A percentile compares a stretch with the other conserved stretches of the same genome.
Evolutionary conservation across 2,329 filamentous ascomycete genomes (phyloP).

Genomic region (Botryotinia calthae): DNA sequence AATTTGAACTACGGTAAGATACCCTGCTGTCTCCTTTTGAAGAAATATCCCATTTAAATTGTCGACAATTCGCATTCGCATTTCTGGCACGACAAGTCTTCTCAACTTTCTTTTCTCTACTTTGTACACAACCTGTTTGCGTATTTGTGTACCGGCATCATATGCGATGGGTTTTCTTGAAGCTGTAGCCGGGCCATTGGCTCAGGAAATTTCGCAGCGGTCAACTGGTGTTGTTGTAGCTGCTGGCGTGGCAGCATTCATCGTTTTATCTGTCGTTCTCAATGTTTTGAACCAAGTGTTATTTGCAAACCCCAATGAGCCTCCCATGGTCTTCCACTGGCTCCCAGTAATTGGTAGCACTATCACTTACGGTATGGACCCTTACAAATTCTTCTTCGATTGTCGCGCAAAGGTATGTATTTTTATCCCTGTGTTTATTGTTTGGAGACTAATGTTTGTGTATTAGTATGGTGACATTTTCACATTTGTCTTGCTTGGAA

Average conservation of each 20-base stretch:
- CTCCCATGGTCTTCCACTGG: constrained; percentile 78
- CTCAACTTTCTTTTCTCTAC: neutral
- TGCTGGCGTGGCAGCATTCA: constrained; percentile 38
- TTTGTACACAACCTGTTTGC: neutral
- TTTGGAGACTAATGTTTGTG: constrained; percentile 20
- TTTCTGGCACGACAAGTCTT: neutral
- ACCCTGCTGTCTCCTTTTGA: constrained; percentile 17
- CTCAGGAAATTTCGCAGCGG: constrained; percentile 34
- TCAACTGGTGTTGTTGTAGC: constrained; percentile 33
- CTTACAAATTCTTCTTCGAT: constrained; percentile 77
- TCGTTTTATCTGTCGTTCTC: constrained; percentile 61
- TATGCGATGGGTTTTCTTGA: constrained; percentile 37
- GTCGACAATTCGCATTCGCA: constrained; percentile 9
- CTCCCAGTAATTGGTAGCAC: constrained; percentile 86
- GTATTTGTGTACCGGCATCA: constrained; percentile 8
- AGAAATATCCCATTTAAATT: constrained; percentile 20
- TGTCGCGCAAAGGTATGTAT: constrained; percentile 67
- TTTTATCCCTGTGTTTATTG: constrained; percentile 38
- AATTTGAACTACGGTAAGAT: neutral
- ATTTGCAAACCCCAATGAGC: constrained; percentile 78
- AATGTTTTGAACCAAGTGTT: constrained; percentile 81
- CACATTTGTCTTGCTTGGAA: constrained; percentile 83
- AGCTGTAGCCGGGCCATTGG: constrained; percentile 32
- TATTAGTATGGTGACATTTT: constrained; percentile 80
- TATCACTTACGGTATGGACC: constrained; percentile 91